Percentiles rank a stretch among this genome's conserved stretches.
Conservation (phyloP, 306 rosid genomes). For the Rosa persica region DNA sequence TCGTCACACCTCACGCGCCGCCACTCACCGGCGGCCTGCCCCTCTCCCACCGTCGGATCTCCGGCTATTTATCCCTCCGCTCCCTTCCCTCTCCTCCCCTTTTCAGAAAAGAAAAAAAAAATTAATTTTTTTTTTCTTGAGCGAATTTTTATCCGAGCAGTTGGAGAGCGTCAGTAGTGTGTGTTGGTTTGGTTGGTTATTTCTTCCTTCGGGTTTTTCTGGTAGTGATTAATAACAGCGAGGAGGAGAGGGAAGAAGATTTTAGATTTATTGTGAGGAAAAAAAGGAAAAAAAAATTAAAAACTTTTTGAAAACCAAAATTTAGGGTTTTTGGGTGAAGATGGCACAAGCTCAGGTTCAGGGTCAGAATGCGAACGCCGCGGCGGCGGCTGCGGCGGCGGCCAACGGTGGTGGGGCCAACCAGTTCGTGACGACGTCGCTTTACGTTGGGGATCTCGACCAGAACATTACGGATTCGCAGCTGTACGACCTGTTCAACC, state of each 20-base stretch:
- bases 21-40: constrained; percentile 49
- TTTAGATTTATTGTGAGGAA: neutral
- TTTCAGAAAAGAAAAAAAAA: constrained; percentile 13
- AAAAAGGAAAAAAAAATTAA: neutral
- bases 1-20: constrained; percentile 27
- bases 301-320: neutral
- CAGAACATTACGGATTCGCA: constrained; percentile 76
- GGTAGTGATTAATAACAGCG: constrained; percentile 62
- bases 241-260: constrained; percentile 97
- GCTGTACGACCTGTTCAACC: constrained; percentile 86
- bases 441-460: constrained; percentile 96
- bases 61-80: constrained; percentile 40
- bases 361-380: constrained; percentile 70
- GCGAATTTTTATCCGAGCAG: constrained; percentile 14
- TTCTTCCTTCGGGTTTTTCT: constrained; percentile 51
- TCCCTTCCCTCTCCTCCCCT: constrained; percentile 95
- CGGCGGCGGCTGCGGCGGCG: constrained; percentile 31
- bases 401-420: constrained; percentile 48
- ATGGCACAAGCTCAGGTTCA: constrained; percentile 92
- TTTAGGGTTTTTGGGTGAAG: constrained; percentile 21
- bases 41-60: constrained; percentile 40
- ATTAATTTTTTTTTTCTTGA: neutral
- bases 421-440: constrained; percentile 86
- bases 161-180: constrained; percentile 15
- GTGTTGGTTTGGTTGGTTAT: constrained; percentile 10